Percentiles rank a stretch among this genome's conserved stretches.
Conservation (phyloP, 1,284 basidiomycete genomes). For the Ceratobasidium sp. region DNA sequence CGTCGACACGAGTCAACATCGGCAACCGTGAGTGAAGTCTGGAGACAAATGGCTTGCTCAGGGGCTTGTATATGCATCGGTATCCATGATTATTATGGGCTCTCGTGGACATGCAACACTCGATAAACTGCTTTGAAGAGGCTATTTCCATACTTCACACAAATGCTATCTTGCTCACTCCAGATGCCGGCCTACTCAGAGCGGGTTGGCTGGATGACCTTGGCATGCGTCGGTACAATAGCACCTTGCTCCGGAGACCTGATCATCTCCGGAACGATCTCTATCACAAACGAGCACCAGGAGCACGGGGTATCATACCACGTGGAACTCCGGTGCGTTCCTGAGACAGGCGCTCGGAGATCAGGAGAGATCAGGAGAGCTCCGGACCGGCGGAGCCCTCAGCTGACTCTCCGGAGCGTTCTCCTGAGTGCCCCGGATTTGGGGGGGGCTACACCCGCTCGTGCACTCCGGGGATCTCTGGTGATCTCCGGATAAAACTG, state of each 20-base stretch:
- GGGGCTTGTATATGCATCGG: background rate
- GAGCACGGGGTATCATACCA: too few species aligned
- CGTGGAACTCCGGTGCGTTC: too few species aligned
- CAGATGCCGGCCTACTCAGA: background rate
- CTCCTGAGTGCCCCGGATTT: too few species aligned
- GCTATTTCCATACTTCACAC: background rate
- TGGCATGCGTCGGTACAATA: background rate
- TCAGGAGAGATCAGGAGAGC: too few species aligned
- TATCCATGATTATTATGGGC: background rate
- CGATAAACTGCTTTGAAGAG: slow-evolving; percentile 10
- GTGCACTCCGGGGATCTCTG: too few species aligned
- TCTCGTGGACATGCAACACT: slow-evolving; percentile 2
- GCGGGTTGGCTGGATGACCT: slow-evolving; percentile 1
- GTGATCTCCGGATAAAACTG: too few species aligned
- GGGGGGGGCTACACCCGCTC: too few species aligned
- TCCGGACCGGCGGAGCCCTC: too few species aligned
- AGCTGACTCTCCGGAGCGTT: background rate
- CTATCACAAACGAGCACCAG: too few species aligned
- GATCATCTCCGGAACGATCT: too few species aligned
- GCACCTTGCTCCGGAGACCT: too few species aligned
- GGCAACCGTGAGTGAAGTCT: background rate
- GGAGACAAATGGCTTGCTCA: background rate
- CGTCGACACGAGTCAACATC: background rate
- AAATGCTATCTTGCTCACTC: background rate
- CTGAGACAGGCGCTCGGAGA: too few species aligned